phyloP scores from a whole-genome alignment of 108 stramenopile species.

The Conticribra guillardii region DNA sequence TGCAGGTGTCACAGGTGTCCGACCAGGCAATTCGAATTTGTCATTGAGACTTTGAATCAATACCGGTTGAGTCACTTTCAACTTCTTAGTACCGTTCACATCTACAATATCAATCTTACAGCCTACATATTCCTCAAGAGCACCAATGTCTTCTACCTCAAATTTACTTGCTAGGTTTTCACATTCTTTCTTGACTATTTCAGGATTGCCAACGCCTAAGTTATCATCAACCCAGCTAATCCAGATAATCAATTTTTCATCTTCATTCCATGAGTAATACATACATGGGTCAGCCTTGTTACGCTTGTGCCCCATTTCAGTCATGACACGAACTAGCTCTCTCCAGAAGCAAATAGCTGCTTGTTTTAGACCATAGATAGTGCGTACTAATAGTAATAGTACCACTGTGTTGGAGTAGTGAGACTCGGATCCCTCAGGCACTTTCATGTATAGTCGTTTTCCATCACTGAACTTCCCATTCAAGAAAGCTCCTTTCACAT shows the following conservation, averaged over 20 bases:
- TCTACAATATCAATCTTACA: constrained; percentile 39
- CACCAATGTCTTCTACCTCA: constrained; percentile 37
- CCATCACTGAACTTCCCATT: constrained; percentile 29
- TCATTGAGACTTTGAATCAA: constrained; percentile 44
- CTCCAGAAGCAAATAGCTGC: constrained; percentile 44
- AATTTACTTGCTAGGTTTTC: too few relatives aligned
- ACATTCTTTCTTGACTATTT: too few relatives aligned
- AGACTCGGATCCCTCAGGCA: constrained; percentile 43
- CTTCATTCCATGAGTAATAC: too few relatives aligned
- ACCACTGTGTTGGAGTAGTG: constrained; percentile 18
- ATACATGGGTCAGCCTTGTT: too few relatives aligned
- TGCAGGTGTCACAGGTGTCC: constrained; percentile 23
- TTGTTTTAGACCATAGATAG: constrained; percentile 50
- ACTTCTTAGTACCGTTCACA: not conserved
- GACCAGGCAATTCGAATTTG: constrained; percentile 21
- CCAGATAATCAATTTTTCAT: too few relatives aligned
- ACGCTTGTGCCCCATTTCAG: too few relatives aligned
- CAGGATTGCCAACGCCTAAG: too few relatives aligned
- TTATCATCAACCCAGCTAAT: too few relatives aligned
- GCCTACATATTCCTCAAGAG: constrained; percentile 52
- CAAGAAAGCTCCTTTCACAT: constrained; percentile 49
- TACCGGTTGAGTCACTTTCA: constrained; percentile 55
- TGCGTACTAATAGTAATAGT: constrained; percentile 13
- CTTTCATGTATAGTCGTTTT: constrained; percentile 16
- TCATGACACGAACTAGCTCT: too few relatives aligned